Evolutionary conservation across 371 early-diverging fungal species (phyloP).

Genomic region (Ordospora colligata): DNA sequence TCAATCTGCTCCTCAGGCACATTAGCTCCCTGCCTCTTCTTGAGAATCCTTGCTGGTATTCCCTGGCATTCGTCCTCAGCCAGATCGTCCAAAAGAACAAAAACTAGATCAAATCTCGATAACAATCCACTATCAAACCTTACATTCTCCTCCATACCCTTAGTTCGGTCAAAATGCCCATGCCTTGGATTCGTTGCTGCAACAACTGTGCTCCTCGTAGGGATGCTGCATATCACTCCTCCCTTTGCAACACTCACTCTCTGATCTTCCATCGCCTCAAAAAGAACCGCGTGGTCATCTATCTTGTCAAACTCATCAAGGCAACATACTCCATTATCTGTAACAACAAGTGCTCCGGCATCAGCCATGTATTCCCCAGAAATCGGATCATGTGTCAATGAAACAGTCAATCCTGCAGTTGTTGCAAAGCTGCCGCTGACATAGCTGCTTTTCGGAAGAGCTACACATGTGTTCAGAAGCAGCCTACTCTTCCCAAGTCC

Average conservation of each 20-base stretch:
- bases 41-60: constrained; percentile 29
- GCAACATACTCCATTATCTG: constrained; percentile 65
- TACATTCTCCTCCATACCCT: constrained; percentile 59
- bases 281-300: constrained; percentile 54
- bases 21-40: neutral
- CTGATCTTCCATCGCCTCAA: constrained; percentile 60
- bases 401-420: constrained; percentile 70
- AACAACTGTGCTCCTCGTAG: constrained; percentile 51
- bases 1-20: neutral
- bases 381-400: constrained; percentile 66
- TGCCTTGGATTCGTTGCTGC: constrained; percentile 59
- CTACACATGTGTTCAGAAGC: constrained; percentile 61
- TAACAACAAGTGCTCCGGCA: constrained; percentile 66
- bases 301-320: constrained; percentile 68
- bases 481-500: constrained; percentile 66
- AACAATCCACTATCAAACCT: constrained; percentile 49
- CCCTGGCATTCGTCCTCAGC: constrained; percentile 40
- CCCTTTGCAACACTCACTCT: constrained; percentile 58
- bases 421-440: constrained; percentile 66
- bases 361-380: constrained; percentile 71
- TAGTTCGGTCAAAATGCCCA: constrained; percentile 50
- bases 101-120: constrained; percentile 58
- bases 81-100: constrained; percentile 50
- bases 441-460: constrained; percentile 65
- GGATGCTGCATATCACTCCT: constrained; percentile 57